These are phyloP conservation scores for Fusarium papillatum DNA, from an alignment of 2,329 filamentous ascomycete species.

Conservation along the genomic window DNA sequence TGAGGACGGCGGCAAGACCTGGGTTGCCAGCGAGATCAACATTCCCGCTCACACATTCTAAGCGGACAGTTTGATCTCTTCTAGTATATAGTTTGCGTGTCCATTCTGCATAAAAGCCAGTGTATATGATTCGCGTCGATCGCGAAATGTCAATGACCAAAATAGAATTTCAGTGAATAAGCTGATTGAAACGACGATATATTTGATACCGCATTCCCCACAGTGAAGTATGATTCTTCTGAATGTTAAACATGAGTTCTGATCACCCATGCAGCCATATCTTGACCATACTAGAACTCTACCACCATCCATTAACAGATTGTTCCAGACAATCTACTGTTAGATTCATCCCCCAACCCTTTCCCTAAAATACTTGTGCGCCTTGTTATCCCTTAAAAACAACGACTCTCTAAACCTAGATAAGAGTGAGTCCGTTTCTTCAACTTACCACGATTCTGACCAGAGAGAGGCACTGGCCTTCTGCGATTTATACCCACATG, in stretches of 20 bases:
- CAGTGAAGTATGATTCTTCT: neutral
- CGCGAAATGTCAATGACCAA: neutral
- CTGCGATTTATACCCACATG: neutral
- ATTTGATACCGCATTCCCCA: neutral
- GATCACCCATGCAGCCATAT: neutral
- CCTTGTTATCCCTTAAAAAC: neutral
- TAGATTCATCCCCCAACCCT: neutral
- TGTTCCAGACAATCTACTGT: neutral
- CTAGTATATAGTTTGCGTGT: neutral
- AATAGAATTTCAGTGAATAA: neutral
- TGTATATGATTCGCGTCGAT: neutral
- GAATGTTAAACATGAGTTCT: neutral
- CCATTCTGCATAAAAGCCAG: neutral
- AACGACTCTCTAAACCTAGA: neutral
- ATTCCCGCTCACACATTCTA: constrained; percentile 14
- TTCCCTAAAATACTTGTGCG: neutral
- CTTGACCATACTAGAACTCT: no score
- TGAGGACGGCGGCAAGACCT: constrained; percentile 25
- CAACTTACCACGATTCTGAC: neutral
- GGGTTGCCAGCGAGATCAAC: constrained; percentile 11
- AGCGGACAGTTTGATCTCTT: neutral
- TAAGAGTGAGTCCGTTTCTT: neutral
- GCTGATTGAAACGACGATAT: neutral
- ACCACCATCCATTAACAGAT: no score
- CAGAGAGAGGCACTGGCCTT: neutral